phyloP scores from a whole-genome alignment of 495 filamentous ascomycete genomes.

The Aspergillus biplanus region DNA sequence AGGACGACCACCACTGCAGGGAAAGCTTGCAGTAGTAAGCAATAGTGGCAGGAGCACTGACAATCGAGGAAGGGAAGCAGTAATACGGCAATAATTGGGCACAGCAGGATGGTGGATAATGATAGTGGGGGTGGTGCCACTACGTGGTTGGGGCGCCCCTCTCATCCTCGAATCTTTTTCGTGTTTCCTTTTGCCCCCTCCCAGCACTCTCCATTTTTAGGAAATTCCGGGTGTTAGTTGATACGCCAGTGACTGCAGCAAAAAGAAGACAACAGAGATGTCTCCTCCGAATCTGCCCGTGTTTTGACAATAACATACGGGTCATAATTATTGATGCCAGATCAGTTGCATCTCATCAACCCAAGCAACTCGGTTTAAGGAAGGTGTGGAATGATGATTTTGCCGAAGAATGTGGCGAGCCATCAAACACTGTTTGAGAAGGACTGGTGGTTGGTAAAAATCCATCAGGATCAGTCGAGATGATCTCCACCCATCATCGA shows the following conservation, averaged over 20 bases:
- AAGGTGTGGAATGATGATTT: not conserved
- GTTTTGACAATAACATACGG: not conserved
- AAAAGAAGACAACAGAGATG: slow-evolving; percentile 3
- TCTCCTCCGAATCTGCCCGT: not conserved
- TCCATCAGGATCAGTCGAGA: slow-evolving; percentile 3
- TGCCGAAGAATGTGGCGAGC: not conserved
- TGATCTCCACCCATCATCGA: slow-evolving; percentile 17
- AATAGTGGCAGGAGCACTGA: slow-evolving; percentile 19
- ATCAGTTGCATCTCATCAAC: no score
- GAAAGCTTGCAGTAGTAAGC: slow-evolving; percentile 26
- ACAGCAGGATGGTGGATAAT: slow-evolving; percentile 14
- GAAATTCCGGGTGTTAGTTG: not conserved
- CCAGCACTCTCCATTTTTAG: not conserved
- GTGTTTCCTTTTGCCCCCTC: not conserved
- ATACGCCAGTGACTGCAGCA: slow-evolving; percentile 7
- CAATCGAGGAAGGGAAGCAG: slow-evolving; percentile 15
- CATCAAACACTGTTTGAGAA: not conserved
- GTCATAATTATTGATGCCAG: not conserved
- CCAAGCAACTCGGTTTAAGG: no score
- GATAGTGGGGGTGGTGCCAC: slow-evolving; percentile 30
- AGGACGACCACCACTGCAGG: slow-evolving; percentile 22
- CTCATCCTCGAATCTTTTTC: slow-evolving; percentile 1
- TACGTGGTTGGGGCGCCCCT: slow-evolving; percentile 15
- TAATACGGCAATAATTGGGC: slow-evolving; percentile 23
- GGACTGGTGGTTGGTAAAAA: not conserved